Base-by-base conservation (phyloP, 2,329 filamentous ascomycete species). In the Phoma sp. region DNA sequence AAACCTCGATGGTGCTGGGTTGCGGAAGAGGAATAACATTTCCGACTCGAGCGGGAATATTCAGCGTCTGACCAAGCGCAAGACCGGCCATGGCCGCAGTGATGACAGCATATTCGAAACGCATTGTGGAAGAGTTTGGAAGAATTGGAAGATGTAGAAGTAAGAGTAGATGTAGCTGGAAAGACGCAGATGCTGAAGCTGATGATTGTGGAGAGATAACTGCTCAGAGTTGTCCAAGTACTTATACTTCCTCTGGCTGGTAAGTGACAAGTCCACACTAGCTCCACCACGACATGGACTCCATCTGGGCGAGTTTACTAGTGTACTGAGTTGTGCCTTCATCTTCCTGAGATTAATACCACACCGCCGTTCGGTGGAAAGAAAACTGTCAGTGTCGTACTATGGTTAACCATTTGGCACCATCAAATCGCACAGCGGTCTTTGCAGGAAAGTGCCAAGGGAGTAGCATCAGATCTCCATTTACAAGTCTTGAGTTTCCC, bases 51-150 rank as follows among this genome's bases (percentile, higher is more conserved):
- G 65, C 60, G 4, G 68, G 68, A 15, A 71, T 71, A 58, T 64
- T 68, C 48, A 71, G 54, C 12, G 65, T 62, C 44, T 71, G 67
- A n/a, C 65, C 64, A 35, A 43, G 43, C 29, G 43, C 35, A 7
- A 57, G 48, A 27, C 53, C 33, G 31, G 27, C 10, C 27, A 82
- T 25, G 2, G 51, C 51, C n/a, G 75, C 54, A 78, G 79, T 50
- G 41, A 51, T 41, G 17, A 55, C 12, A 25, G 51, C 51, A 15
- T 47, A 12, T 29, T 43, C 38, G 38, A 54, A 54, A 43, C 51
- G 51, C 51, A 54, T 54, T 3, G 38, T 43, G 44, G 35, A 17
- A 6, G 27, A 19, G 12, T 29, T 4, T 12, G 9, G 9, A 3
- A 29, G 9, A 10, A 2, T 29, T 9, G 9, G 4, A 29, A 4